These are phyloP conservation scores for Kondoa subrosea DNA, from an alignment of 768 basidiomycete genomes.

Conservation along the genomic window DNA sequence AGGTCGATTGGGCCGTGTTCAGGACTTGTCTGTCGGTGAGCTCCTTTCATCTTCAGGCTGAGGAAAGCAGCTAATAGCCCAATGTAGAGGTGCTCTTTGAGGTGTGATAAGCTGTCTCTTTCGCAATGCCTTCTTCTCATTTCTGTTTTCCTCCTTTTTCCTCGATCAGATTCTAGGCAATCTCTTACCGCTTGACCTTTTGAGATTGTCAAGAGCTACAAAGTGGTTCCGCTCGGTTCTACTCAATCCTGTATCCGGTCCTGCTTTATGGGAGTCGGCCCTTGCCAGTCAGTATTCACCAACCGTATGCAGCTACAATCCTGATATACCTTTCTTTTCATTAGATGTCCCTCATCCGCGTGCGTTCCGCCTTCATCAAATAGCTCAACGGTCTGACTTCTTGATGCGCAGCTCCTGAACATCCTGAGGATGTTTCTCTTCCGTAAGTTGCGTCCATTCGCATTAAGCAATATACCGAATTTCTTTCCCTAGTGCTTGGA, in stretches of 20 bases:
- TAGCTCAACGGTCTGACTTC: no score
- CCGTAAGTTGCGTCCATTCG: background rate
- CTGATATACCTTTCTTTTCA: no score
- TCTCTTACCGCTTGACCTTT: background rate
- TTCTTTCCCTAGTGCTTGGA: background rate
- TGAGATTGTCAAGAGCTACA: background rate
- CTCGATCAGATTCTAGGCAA: background rate
- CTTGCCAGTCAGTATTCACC: no score
- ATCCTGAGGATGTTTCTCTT: background rate
- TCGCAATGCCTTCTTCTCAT: constrained; percentile 26
- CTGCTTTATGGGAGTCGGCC: background rate
- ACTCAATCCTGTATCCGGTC: background rate
- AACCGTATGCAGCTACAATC: no score
- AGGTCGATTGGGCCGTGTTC: background rate
- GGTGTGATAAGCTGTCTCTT: constrained; percentile 10
- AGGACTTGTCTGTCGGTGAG: background rate
- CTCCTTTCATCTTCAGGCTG: background rate
- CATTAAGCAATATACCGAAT: background rate
- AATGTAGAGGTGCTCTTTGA: background rate
- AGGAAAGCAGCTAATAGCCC: background rate
- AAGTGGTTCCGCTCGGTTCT: background rate
- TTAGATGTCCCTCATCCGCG: no score
- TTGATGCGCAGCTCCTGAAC: background rate
- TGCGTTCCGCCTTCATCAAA: no score
- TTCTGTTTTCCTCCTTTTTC: background rate